A percentile compares a stretch with the other conserved stretches of the same genome.
Conservation (phyloP, 305 asterid genomes). For the Caryopteris hybrid region DNA sequence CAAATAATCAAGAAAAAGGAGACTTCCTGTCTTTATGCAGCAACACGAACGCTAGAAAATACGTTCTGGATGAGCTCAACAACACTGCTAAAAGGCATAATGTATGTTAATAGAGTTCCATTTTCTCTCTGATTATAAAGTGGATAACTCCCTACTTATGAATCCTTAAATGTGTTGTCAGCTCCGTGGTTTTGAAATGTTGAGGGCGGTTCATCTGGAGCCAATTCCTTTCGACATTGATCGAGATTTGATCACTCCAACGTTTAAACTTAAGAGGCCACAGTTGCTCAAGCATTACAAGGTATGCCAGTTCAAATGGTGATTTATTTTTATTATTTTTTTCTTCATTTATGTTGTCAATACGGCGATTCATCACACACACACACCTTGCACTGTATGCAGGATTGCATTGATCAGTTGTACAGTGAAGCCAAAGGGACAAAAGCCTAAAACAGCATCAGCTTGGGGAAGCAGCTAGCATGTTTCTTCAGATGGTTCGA, state of each 20-base stretch:
- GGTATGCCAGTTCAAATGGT: constrained; percentile 29
- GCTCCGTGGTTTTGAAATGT: constrained; percentile 89
- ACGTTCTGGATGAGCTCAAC: constrained; percentile 74
- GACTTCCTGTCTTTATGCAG: constrained; percentile 58
- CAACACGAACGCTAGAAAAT: constrained; percentile 50
- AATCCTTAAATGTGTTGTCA: constrained; percentile 19
- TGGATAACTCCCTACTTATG: neutral
- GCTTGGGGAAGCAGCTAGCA: too few relatives aligned
- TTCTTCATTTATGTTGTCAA: neutral
- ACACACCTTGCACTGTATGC: constrained; percentile 6
- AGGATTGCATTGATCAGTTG: constrained; percentile 69
- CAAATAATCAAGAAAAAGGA: constrained; percentile 44
- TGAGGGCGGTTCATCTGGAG: constrained; percentile 70
- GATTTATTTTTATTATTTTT: too few relatives aligned
- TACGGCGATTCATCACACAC: neutral
- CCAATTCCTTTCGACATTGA: constrained; percentile 71
- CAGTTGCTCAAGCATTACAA: constrained; percentile 68
- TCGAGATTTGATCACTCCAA: constrained; percentile 78
- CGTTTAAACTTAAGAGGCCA: constrained; percentile 89
- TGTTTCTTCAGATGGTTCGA: too few relatives aligned
- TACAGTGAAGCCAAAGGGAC: constrained; percentile 61
- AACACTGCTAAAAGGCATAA: constrained; percentile 54
- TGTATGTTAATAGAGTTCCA: constrained; percentile 24
- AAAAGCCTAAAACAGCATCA: constrained; percentile 23
- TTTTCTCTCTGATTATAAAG: neutral